Percentiles rank a stretch among this genome's conserved stretches.
These are phyloP conservation scores for Microbotryum saponariae DNA, from an alignment of 1,284 basidiomycete species.

Conservation along the genomic window DNA sequence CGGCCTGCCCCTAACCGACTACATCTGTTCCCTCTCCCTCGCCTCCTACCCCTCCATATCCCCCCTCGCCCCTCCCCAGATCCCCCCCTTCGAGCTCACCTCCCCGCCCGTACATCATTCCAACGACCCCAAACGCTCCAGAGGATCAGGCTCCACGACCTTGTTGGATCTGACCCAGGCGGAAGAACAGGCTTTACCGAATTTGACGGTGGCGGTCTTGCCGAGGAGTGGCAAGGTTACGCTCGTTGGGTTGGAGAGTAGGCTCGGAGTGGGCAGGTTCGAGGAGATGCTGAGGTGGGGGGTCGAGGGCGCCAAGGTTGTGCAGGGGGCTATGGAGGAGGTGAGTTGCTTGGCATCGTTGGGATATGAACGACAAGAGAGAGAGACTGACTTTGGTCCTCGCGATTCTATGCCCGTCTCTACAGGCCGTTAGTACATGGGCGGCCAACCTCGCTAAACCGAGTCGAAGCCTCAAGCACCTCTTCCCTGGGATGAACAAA, in stretches of 20 bases:
- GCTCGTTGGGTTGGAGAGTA: constrained; percentile 83
- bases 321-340: constrained; percentile 49
- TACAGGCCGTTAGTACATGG: constrained; percentile 19
- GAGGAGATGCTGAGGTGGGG: constrained; percentile 77
- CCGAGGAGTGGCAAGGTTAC: constrained; percentile 73
- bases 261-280: constrained; percentile 86
- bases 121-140: constrained; percentile 18
- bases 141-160: constrained; percentile 46
- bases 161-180: constrained; percentile 77
- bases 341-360: neutral
- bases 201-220: constrained; percentile 78
- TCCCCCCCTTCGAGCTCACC: constrained; percentile 25
- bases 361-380: neutral
- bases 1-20: constrained; percentile 83
- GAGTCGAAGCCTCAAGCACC: constrained; percentile 1
- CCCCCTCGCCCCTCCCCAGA: constrained; percentile 20
- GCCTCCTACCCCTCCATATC: constrained; percentile 53
- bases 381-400: neutral
- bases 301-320: constrained; percentile 63
- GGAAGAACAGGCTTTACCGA: constrained; percentile 84
- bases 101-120: constrained; percentile 12
- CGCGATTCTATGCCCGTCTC: neutral
- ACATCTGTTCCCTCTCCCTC: constrained; percentile 73
- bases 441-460: constrained; percentile 14
- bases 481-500: constrained; percentile 17